Conservation (phyloP, 2,329 filamentous ascomycete genomes). For the Xenosphaeropsis pyriputrescens region DNA sequence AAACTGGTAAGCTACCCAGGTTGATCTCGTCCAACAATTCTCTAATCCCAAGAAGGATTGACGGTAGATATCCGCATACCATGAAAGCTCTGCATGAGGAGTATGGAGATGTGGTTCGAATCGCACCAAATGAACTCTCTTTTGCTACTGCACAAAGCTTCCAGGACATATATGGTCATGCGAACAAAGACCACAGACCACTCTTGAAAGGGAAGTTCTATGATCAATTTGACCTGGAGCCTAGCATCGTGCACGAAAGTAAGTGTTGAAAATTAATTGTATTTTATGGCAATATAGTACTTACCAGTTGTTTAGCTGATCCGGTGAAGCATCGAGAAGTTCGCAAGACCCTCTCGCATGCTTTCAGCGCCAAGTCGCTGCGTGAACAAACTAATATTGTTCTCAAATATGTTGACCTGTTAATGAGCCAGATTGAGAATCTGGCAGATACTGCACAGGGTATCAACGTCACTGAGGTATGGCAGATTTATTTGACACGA, state of each 20-base stretch:
- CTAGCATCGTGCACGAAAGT: no score
- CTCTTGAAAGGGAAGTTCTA: no score
- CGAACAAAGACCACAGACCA: no score
- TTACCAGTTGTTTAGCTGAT: no score
- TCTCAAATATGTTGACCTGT: not conserved
- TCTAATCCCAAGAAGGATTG: no score
- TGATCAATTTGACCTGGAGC: no score
- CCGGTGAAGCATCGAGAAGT: no score
- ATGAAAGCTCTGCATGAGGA: constrained; percentile 3
- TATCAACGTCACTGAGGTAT: not conserved
- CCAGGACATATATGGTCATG: constrained; percentile 13
- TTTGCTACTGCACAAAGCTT: constrained; percentile 11
- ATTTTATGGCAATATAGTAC: no score
- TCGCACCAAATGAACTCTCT: constrained; percentile 16
- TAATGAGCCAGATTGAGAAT: not conserved
- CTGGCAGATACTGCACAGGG: not conserved
- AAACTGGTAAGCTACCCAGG: constrained; percentile 3
- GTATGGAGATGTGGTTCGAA: constrained; percentile 16
- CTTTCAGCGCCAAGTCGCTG: not conserved
- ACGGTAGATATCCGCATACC: no score
- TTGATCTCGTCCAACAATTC: no score
- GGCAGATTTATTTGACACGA: no score
- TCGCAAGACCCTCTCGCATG: not conserved
- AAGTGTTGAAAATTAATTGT: no score
- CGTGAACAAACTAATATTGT: not conserved